Base-by-base conservation (phyloP, 108 stramenopile genomes). In the Cyclostephanos invisitatus region DNA sequence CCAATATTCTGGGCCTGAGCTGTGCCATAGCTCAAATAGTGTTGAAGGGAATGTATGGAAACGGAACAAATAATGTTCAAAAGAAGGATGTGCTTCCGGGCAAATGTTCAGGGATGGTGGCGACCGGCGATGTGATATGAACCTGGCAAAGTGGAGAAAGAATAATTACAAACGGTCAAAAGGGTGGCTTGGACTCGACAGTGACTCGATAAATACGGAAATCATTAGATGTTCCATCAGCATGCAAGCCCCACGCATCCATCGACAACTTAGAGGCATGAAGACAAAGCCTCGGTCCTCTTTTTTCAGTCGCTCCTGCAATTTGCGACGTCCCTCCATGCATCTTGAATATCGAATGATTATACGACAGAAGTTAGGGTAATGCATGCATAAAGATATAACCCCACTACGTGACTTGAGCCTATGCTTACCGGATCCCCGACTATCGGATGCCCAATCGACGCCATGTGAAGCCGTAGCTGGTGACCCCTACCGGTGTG, bases 401-500 rank as follows among this genome's bases (percentile, higher is more conserved):
- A 46, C 44, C 15, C 44, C 15, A 11, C 0, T 17, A 17, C 14
- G 44, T 46, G 36, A 42, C 36, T 73, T 14, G 15, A 46, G 4
- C 40, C 40, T 7, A 40, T 8, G 7, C 44, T 15, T 46, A 46
- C 44, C 44, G 15, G 12, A 72, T 87, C 87, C 42, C 84, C 87
- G 10, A 81, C 77, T 64, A 90, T 90, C 53, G 85, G 85, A 61
- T 86, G 74, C 8, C 84, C 84, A 17, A 89, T 63, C 0, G 83
- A 47, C 17, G 70, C 67, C 68, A 89, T 76, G 67, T 89, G 89
- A 53, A 92, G 83, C 22, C 89, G 71, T 10, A 90, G 66, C 74
- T 92, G 91, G 50, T 92, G 91, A 11, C 89, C 89, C 32, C 91
- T 47, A 0, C 91, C 91, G 3, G 91, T 91, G 38, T 84, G 47